Percentiles rank a stretch among this genome's conserved stretches.
Evolutionary conservation across 305 asterid species (phyloP).

Genomic region (Withania somnifera): DNA sequence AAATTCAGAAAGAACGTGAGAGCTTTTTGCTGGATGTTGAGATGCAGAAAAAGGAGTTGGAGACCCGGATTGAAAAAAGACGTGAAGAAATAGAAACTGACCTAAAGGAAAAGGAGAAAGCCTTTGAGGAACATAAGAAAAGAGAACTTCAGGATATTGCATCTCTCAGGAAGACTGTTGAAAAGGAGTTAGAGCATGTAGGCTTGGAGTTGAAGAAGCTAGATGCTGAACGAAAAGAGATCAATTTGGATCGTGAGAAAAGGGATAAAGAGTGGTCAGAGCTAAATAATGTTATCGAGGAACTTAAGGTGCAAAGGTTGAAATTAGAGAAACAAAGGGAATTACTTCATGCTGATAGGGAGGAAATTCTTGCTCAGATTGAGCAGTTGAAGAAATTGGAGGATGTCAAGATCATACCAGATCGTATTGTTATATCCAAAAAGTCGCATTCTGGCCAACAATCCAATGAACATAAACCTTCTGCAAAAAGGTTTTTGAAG

Average conservation of each 20-base stretch:
- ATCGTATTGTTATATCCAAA: constrained; percentile 44
- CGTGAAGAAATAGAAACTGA: constrained; percentile 79
- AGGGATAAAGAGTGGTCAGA: constrained; percentile 84
- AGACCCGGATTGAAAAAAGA: constrained; percentile 52
- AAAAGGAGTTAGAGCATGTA: constrained; percentile 68
- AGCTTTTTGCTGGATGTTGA: constrained; percentile 63
- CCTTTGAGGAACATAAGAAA: constrained; percentile 61
- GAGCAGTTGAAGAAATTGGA: constrained; percentile 73
- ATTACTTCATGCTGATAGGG: constrained; percentile 68
- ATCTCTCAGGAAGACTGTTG: constrained; percentile 47
- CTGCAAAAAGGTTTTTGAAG: constrained; percentile 25
- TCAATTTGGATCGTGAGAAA: constrained; percentile 63
- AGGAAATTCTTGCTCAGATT: constrained; percentile 64
- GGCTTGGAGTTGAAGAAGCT: constrained; percentile 67
- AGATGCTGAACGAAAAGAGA: constrained; percentile 59
- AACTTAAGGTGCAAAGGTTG: constrained; percentile 71
- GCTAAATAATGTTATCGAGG: constrained; percentile 62
- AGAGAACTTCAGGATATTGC: constrained; percentile 53
- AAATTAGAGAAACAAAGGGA: constrained; percentile 93
- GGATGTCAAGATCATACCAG: constrained; percentile 51
- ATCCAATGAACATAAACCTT: constrained; percentile 21
- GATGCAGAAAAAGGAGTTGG: constrained; percentile 70
- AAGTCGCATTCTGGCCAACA: constrained; percentile 36
- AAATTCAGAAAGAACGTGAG: constrained; percentile 71
- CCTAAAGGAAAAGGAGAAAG: constrained; percentile 56